These are phyloP conservation scores for Entophlyctis helioformis DNA, from an alignment of 192 early-diverging fungal species.

Conservation along the genomic window DNA sequence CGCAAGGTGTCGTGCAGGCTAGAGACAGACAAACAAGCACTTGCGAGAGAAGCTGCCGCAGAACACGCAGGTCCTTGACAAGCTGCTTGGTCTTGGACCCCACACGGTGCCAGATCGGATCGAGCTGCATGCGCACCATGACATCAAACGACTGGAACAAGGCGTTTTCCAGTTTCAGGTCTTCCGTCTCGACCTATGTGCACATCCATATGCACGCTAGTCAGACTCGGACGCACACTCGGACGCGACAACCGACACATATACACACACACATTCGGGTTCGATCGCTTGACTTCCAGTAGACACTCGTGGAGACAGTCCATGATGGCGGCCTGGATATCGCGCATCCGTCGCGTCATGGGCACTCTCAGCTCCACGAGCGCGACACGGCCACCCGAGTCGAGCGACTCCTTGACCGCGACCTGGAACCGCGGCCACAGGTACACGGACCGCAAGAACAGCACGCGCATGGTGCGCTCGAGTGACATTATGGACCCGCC, in stretches of 20 bases:
- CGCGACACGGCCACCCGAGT: slow-evolving; percentile 27
- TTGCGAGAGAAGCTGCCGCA: slow-evolving; percentile 61
- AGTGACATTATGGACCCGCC: slow-evolving; percentile 77
- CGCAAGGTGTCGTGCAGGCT: no score
- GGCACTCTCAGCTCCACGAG: slow-evolving; percentile 69
- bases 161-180: slow-evolving; percentile 77
- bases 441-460: slow-evolving; percentile 69
- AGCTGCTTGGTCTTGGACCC: slow-evolving; percentile 60
- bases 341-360: slow-evolving; percentile 66
- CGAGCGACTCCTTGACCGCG: slow-evolving; percentile 39
- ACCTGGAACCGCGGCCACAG: slow-evolving; percentile 83
- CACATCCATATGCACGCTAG: neutral
- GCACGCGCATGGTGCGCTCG: slow-evolving; percentile 70
- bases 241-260: no score
- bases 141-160: slow-evolving; percentile 77
- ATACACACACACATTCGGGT: no score
- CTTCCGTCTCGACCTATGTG: slow-evolving; percentile 50
- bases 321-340: slow-evolving; percentile 68
- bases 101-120: slow-evolving; percentile 81
- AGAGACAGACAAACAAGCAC: no score
- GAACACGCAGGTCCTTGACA: slow-evolving; percentile 56
- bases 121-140: slow-evolving; percentile 61
- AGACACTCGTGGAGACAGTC: slow-evolving; percentile 76
- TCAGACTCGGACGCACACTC: no score
- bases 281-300: slow-evolving; percentile 58